phyloP scores from a whole-genome alignment of 768 basidiomycete species.

The Russula vinacea region DNA sequence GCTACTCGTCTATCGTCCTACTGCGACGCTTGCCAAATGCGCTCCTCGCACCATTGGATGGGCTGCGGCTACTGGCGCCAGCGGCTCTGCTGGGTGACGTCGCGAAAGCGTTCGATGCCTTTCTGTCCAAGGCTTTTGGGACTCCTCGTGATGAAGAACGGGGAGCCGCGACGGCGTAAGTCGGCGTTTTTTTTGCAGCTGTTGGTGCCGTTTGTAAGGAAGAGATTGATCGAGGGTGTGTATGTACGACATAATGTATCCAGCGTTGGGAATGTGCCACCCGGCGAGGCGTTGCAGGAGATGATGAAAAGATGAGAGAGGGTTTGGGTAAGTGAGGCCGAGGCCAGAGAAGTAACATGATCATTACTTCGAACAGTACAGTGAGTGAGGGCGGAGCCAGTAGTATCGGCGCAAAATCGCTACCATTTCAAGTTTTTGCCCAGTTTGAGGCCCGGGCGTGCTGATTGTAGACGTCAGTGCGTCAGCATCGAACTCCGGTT shows the following conservation, averaged over 20 bases:
- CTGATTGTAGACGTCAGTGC: too few species aligned
- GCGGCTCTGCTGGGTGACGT: conserved; percentile 53
- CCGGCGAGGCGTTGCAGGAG: conserved; percentile 10
- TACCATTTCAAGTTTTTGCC: too few species aligned
- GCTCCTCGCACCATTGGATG: conserved; percentile 70
- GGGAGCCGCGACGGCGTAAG: conserved; percentile 53
- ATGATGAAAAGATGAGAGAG: conserved; percentile 23
- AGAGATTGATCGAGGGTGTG: conserved; percentile 72
- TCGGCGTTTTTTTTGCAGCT: conserved; percentile 54
- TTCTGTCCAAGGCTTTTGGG: conserved; percentile 47
- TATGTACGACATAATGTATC: too few species aligned
- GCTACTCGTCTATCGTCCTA: conserved; percentile 68
- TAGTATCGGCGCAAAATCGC: too few species aligned
- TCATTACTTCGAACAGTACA: too few species aligned
- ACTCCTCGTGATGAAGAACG: conserved; percentile 33
- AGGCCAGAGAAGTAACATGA: too few species aligned
- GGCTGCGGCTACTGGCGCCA: conserved; percentile 77
- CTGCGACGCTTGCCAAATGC: conserved; percentile 75
- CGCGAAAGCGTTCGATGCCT: conserved; percentile 47
- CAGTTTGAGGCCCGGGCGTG: too few species aligned
- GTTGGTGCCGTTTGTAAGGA: conserved; percentile 66
- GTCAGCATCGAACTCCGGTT: too few species aligned
- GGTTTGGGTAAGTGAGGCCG: conserved; percentile 6
- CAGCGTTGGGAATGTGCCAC: conserved; percentile 18
- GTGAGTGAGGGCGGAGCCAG: too few species aligned